These are phyloP conservation scores for Nitzschia sp. DNA, from an alignment of 108 stramenopile species.

Conservation along the genomic window DNA sequence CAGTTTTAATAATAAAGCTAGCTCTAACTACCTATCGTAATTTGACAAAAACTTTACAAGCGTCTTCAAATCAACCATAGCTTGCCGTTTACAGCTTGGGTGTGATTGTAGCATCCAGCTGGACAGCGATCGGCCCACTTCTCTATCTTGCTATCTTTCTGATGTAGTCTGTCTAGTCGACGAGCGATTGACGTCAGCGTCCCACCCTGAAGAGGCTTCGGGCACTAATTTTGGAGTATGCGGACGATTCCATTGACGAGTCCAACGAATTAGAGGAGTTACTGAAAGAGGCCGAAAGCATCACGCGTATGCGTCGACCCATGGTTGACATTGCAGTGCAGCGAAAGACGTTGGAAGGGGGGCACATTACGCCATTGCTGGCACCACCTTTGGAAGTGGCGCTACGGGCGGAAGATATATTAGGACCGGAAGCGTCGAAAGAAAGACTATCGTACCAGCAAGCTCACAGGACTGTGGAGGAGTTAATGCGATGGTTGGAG, in stretches of 20 bases:
- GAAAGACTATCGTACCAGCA: constrained; percentile 46
- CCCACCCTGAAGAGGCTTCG: too few species aligned
- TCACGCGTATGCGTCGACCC: constrained; percentile 88
- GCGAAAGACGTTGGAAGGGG: constrained; percentile 59
- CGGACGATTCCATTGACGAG: constrained; percentile 88
- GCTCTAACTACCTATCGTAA: too few species aligned
- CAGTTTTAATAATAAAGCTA: too few species aligned
- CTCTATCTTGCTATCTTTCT: too few species aligned
- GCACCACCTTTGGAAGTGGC: constrained; percentile 72
- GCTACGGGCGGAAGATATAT: constrained; percentile 55
- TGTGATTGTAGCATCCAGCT: too few species aligned
- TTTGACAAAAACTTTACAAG: too few species aligned
- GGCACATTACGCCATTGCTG: constrained; percentile 73
- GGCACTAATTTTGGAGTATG: constrained; percentile 84
- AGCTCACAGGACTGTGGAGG: constrained; percentile 65
- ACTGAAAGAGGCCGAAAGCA: constrained; percentile 80
- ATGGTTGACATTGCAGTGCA: constrained; percentile 89
- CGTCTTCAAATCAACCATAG: too few species aligned
- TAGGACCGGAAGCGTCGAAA: constrained; percentile 62
- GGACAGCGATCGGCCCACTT: too few species aligned
- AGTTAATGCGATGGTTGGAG: constrained; percentile 76
- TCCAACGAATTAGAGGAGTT: constrained; percentile 81
- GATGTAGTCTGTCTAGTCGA: too few species aligned
- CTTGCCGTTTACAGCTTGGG: too few species aligned
- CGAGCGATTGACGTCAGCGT: too few species aligned